Conservation (phyloP, 805 yeast species). For the Yarrowia keelungensis region DNA sequence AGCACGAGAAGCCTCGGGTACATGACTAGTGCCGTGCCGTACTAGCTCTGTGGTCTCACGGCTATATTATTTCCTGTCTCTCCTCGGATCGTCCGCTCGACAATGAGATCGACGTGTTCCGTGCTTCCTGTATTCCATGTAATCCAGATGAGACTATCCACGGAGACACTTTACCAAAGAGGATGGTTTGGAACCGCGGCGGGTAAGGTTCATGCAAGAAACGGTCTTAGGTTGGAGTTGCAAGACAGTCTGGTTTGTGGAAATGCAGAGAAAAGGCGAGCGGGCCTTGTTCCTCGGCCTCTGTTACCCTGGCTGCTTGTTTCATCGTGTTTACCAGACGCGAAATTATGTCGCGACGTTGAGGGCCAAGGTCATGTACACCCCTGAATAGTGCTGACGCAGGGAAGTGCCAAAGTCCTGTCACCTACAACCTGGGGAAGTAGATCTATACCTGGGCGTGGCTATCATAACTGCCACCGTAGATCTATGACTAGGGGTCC, state of each 20-base stretch:
- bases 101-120: too few species aligned
- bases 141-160: neutral
- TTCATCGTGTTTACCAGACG: slow-evolving; percentile 10
- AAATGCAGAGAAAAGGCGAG: neutral
- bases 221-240: neutral
- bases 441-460: neutral
- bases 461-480: neutral
- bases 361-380: too few species aligned
- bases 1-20: too few species aligned
- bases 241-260: neutral
- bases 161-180: slow-evolving; percentile 7
- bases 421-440: neutral
- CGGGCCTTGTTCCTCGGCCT: neutral
- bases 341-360: neutral
- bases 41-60: too few species aligned
- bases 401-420: neutral
- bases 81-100: too few species aligned
- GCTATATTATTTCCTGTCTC: too few species aligned
- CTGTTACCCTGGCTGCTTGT: slow-evolving; percentile 24
- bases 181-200: slow-evolving; percentile 14
- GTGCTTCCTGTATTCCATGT: too few species aligned
- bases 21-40: too few species aligned
- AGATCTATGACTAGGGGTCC: slow-evolving; percentile 5
- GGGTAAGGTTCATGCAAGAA: neutral
- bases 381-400: neutral